Evolutionary conservation across 2,329 filamentous ascomycete species (phyloP).

Genomic region (Fusarium papillatum): DNA sequence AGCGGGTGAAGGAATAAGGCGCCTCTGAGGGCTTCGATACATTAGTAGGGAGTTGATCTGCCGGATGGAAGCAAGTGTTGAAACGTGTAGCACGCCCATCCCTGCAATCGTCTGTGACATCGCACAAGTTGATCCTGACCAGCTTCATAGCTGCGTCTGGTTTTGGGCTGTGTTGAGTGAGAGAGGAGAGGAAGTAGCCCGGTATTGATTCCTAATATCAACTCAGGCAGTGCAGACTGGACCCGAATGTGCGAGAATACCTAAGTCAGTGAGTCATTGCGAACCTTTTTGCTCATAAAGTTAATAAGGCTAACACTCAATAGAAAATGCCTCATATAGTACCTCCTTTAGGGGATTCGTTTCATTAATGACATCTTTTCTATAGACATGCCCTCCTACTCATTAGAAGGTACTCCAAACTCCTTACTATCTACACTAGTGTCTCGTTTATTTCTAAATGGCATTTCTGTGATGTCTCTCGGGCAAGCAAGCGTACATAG

Average conservation of each 20-base stretch:
- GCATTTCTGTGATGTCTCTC: neutral
- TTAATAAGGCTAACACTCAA: neutral
- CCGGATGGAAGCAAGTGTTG: constrained; percentile 22
- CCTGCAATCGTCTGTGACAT: constrained; percentile 10
- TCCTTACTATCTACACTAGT: neutral
- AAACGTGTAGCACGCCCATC: constrained; percentile 11
- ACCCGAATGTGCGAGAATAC: neutral
- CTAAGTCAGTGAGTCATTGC: neutral
- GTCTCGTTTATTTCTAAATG: neutral
- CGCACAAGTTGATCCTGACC: neutral
- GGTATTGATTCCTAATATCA: neutral
- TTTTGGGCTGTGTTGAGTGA: neutral
- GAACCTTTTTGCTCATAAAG: neutral
- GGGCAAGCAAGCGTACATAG: neutral
- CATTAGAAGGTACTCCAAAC: neutral
- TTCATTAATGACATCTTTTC: neutral
- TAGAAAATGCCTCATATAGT: neutral
- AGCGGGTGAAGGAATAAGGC: constrained; percentile 56
- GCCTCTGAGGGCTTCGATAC: constrained; percentile 34
- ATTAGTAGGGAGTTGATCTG: neutral
- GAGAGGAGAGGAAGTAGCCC: neutral
- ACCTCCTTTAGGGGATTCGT: neutral
- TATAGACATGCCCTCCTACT: neutral
- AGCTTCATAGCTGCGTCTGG: neutral
- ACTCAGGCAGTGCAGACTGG: neutral